phyloP scores from a whole-genome alignment of 2,329 filamentous ascomycete genomes.

The Talaromyces piceae region DNA sequence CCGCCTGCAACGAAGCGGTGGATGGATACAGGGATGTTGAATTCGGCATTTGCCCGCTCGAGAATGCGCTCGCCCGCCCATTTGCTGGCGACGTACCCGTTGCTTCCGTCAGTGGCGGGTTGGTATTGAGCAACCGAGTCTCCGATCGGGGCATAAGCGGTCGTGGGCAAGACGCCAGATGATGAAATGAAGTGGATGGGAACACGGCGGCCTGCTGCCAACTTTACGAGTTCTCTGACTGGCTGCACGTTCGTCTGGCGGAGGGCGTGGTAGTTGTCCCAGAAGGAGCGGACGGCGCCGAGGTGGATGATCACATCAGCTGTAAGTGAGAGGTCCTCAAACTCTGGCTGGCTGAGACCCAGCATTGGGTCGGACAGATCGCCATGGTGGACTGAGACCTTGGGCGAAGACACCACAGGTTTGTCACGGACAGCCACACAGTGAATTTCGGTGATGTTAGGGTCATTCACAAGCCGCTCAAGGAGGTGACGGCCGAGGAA shows the following conservation, averaged over 20 bases:
- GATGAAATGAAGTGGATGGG: conserved; percentile 27
- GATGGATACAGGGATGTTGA: conserved; percentile 20
- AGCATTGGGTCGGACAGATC: conserved; percentile 6
- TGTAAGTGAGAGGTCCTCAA: neutral
- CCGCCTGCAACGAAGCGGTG: conserved; percentile 17
- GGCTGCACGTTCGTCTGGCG: conserved; percentile 21
- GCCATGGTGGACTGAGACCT: conserved; percentile 8
- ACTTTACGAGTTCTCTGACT: conserved; percentile 18
- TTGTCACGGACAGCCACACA: conserved; percentile 32
- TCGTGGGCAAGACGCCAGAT: conserved; percentile 12
- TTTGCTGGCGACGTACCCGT: conserved; percentile 33
- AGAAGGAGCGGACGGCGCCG: conserved; percentile 17
- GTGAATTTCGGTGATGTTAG: conserved; percentile 31
- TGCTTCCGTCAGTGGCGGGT: conserved; percentile 21
- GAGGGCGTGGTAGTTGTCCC: conserved; percentile 23
- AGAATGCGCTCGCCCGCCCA: conserved; percentile 36
- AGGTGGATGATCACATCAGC: conserved; percentile 13
- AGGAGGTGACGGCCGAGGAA: conserved; percentile 37
- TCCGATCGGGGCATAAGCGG: conserved; percentile 6
- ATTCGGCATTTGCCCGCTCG: conserved; percentile 18
- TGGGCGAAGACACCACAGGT: neutral
- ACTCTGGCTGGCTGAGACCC: conserved; percentile 2
- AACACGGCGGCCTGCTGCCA: conserved; percentile 16
- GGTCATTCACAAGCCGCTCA: conserved; percentile 24
- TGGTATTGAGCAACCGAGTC: conserved; percentile 4